Percentiles rank a stretch among this genome's conserved stretches.
Evolutionary conservation across 2,329 filamentous ascomycete genomes (phyloP).

Genomic region (Pseudogymnoascus sp.): DNA sequence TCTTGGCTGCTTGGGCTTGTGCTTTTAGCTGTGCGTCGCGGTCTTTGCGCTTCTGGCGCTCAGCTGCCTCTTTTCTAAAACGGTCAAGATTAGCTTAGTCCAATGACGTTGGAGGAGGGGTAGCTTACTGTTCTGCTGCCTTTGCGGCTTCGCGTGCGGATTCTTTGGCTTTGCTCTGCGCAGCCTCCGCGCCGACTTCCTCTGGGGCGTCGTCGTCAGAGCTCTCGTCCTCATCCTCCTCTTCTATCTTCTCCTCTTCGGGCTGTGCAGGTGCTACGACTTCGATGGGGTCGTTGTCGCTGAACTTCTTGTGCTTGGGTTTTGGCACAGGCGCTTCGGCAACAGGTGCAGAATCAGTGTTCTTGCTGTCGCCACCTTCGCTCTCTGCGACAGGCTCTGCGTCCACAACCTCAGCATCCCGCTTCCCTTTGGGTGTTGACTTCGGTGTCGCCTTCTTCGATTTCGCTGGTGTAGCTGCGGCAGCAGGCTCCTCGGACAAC

Average conservation of each 20-base stretch:
- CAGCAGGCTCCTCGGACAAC: neutral
- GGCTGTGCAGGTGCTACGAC: slow-evolving; percentile 16
- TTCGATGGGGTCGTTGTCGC: slow-evolving; percentile 19
- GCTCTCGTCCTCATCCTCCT: neutral
- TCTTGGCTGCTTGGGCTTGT: slow-evolving; percentile 22
- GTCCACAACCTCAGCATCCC: neutral
- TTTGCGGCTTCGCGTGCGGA: slow-evolving; percentile 23
- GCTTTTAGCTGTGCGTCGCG: slow-evolving; percentile 21
- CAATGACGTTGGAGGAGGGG: neutral
- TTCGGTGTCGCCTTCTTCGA: slow-evolving; percentile 1
- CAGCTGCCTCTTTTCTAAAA: slow-evolving; percentile 21
- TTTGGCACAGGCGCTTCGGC: neutral
- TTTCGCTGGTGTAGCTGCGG: neutral
- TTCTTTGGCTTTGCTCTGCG: slow-evolving; percentile 17
- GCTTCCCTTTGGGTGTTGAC: neutral
- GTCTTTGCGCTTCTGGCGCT: slow-evolving; percentile 26
- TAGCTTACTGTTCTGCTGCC: slow-evolving; percentile 23
- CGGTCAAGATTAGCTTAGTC: slow-evolving; percentile 11
- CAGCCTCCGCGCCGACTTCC: slow-evolving; percentile 22
- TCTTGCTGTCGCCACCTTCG: neutral
- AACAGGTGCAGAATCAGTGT: neutral
- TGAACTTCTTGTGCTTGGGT: slow-evolving; percentile 22
- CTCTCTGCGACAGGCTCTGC: neutral
- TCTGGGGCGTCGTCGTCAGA: slow-evolving; percentile 28
- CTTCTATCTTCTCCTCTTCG: neutral